phyloP scores from a whole-genome alignment of 75 land plant species.

The Picea glauca region DNA sequence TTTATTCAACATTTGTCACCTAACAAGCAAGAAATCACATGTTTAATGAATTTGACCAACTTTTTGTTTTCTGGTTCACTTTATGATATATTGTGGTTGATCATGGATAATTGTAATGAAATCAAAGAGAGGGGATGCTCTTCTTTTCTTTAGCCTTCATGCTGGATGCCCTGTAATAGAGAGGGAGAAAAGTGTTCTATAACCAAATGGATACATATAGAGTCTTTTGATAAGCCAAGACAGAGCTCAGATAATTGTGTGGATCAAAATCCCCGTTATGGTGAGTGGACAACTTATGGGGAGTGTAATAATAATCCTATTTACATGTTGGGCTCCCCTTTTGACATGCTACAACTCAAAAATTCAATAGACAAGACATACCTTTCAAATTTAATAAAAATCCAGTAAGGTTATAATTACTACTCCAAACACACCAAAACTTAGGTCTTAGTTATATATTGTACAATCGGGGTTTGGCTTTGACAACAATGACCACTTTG shows the following conservation, averaged over 20 bases:
- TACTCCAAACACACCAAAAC: too few relatives aligned
- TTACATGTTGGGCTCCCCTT: conserved; percentile 82
- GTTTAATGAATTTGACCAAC: neutral
- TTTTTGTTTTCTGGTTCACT: neutral
- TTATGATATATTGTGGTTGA: too few relatives aligned
- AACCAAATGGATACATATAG: conserved; percentile 87
- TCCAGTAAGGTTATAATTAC: too few relatives aligned
- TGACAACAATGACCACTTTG: too few relatives aligned
- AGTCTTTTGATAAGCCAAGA: conserved; percentile 48
- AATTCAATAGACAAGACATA: too few relatives aligned
- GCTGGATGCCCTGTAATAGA: conserved; percentile 76
- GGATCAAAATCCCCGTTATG: conserved; percentile 66
- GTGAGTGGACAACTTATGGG: conserved; percentile 80
- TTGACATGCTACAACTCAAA: too few relatives aligned
- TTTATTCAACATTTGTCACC: neutral
- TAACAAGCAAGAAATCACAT: neutral
- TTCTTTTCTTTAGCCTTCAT: conserved; percentile 86
- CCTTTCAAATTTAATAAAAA: too few relatives aligned
- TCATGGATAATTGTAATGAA: conserved; percentile 57
- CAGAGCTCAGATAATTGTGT: conserved; percentile 24
- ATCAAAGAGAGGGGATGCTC: conserved; percentile 78
- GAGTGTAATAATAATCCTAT: conserved; percentile 80
- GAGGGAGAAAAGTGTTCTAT: conserved; percentile 92
- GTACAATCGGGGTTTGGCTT: too few relatives aligned
- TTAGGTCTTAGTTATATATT: too few relatives aligned